These are phyloP conservation scores for Anthracocystis walkeri DNA, from an alignment of 1,284 basidiomycete genomes.

Conservation along the genomic window DNA sequence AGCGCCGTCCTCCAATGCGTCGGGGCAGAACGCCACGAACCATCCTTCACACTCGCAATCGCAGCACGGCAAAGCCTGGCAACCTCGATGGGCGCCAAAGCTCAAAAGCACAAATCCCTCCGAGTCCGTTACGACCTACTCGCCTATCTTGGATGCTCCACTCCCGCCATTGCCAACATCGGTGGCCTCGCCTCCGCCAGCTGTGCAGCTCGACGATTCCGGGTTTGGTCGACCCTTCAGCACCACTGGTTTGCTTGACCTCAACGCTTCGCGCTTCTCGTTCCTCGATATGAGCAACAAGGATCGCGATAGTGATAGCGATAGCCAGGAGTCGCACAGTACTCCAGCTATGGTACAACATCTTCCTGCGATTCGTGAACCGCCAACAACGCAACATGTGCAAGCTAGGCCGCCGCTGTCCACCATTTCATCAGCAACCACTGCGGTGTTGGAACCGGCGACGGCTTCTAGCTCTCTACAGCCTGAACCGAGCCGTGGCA, in stretches of 20 bases:
- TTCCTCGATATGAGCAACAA: constrained; percentile 41
- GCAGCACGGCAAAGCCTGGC: constrained; percentile 20
- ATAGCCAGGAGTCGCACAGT: constrained; percentile 4
- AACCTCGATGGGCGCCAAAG: constrained; percentile 46
- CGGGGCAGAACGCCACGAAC: not conserved
- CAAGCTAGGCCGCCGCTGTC: constrained; percentile 1
- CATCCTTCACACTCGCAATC: constrained; percentile 5
- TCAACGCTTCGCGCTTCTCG: constrained; percentile 34
- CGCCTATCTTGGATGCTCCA: constrained; percentile 17
- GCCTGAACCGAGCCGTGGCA: constrained; percentile 3
- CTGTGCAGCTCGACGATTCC: constrained; percentile 33
- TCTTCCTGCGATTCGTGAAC: constrained; percentile 9
- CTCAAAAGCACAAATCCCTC: constrained; percentile 27
- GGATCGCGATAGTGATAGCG: constrained; percentile 29
- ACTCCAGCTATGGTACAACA: not conserved
- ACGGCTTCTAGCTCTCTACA: constrained; percentile 5
- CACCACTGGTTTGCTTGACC: constrained; percentile 33
- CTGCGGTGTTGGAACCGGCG: not conserved
- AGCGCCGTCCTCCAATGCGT: not conserved
- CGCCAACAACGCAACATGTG: not conserved
- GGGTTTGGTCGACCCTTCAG: constrained; percentile 39
- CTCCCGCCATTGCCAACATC: constrained; percentile 15
- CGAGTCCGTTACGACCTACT: constrained; percentile 30
- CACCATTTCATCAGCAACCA: not conserved
- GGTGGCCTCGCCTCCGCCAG: constrained; percentile 33